Base-by-base conservation (phyloP, 805 yeast genomes). In the Wickerhamiella azymoides region DNA sequence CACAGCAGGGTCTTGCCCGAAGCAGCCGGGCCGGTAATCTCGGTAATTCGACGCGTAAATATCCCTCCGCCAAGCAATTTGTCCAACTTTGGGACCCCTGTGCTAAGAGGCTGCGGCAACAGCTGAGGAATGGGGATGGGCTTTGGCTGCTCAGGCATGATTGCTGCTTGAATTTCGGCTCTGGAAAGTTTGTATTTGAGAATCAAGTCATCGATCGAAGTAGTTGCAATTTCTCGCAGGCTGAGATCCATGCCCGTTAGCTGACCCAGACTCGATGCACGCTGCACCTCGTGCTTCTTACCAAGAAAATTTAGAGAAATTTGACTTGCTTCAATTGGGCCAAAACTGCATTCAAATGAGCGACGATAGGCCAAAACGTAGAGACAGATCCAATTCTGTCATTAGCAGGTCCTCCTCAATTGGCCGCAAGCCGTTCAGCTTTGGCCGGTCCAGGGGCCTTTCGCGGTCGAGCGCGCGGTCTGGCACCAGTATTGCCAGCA, bases 1-100 rank as follows among this genome's bases (percentile, higher is more conserved):
- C 82, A 63, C 3, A 88, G 62, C 53, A 88, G 93, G 0, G 96
- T 79, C 56, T 89, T 89, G 0, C 96, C 97, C 1, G 82, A 72
- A 0, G 93, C 83, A 43, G 93, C 77, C 21, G 80, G 81, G 0
- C 97, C 97, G 53, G 77, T 78, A 3, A 89, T 58, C 63, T 88
- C 97, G 0, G 86, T 78, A 2, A 81, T 58, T 19, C 69, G 61
- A 2, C 78, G 74, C 2, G 72, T 58, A 2, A 65, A 70, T 3
- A 80, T 65, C 0, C 88, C 89, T 3, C 79, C 80, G 35, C 68
- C 65, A 5, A 81, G 57, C 0, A 64, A 48, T 9, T 52, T 55
- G 55, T 81, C 88, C 1, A 81, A 50, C 5, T 50, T 53, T 0
- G 56, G 58, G 55, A 72, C 77, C 0, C 83, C 83, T 0, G 32